phyloP scores from a whole-genome alignment of 768 basidiomycete species.

The Erythrobasidium yunnanense region DNA sequence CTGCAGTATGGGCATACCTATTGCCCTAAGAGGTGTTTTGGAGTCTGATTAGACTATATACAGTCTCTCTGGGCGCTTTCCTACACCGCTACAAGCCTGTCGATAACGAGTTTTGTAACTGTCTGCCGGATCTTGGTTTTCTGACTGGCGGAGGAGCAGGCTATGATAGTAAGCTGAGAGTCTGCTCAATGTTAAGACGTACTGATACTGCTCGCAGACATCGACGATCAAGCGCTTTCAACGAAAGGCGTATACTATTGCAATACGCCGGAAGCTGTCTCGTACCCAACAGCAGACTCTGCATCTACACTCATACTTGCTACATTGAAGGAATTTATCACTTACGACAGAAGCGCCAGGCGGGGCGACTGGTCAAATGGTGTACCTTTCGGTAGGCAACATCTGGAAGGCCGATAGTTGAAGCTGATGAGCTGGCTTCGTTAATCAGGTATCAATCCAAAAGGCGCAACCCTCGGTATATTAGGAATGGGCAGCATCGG shows the following conservation, averaged over 20 bases:
- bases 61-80: not conserved
- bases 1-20: not conserved
- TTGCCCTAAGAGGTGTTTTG: not conserved
- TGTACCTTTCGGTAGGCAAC: not conserved
- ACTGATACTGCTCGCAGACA: not conserved
- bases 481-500: conserved; percentile 44
- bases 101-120: not conserved
- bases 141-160: conserved; percentile 13
- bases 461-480: conserved; percentile 39
- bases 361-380: conserved; percentile 5
- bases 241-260: conserved; percentile 34
- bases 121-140: conserved; percentile 1
- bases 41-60: not conserved
- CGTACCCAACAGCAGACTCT: conserved; percentile 21
- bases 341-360: not conserved
- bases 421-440: not conserved
- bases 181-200: not conserved
- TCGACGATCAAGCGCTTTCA: conserved; percentile 41
- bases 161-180: not conserved
- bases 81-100: conserved; percentile 12
- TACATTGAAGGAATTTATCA: not conserved
- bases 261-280: conserved; percentile 37
- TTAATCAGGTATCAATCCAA: not conserved
- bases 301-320: conserved; percentile 6
- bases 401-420: not conserved